Evolutionary conservation across 257 asterid species (phyloP), one percentile per base, ranked within the genome.

Genomic region (Nicotiana benthamiana): DNA sequence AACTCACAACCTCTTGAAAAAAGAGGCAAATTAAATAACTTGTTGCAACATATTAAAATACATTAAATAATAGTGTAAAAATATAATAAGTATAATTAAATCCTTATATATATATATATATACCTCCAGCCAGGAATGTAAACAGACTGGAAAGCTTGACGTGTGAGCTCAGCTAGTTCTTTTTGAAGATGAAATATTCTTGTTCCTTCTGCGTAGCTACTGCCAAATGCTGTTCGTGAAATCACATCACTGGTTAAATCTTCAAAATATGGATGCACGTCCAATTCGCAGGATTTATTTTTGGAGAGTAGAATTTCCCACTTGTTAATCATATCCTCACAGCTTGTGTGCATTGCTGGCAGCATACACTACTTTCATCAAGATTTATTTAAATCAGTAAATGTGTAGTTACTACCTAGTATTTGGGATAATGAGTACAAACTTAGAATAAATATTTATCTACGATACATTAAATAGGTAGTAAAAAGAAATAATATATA

Each of bases 51-150:
- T 53, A 3, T 53, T 53, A 16, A 53, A 36, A 15, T 52, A 53
- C 4, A 5, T 1, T 13, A 18, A 3, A 4, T 5, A n/a, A 4
- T 16, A 53, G 59, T 1, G n/a, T 53, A 16, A 53, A 53, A 40
- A 40, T 40, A 2, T 7, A 36, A 2, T 40, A 40, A 40, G 12
- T 40, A 9, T 9, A 40, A 40, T 40, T 40, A 40, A 8, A 40
- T 40, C 3, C 12, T 40, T 40, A 56, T n/a, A 17, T 3, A 20
- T 87, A 90, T 3, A 8, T 40, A 56, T n/a, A 17, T 3, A 20
- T 87, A 90, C 96, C 93, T 89, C 87, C 86, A 84, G 17, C 94
- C 97, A 2, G 95, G 95, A 66, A 90, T 57, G 18, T 87, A 89
- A 52, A 88, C 89, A 0, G 88, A 86, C 30, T 87, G 85, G 72